phyloP scores from a whole-genome alignment of 2,329 filamentous ascomycete genomes.

The Fusarium mexicanum region DNA sequence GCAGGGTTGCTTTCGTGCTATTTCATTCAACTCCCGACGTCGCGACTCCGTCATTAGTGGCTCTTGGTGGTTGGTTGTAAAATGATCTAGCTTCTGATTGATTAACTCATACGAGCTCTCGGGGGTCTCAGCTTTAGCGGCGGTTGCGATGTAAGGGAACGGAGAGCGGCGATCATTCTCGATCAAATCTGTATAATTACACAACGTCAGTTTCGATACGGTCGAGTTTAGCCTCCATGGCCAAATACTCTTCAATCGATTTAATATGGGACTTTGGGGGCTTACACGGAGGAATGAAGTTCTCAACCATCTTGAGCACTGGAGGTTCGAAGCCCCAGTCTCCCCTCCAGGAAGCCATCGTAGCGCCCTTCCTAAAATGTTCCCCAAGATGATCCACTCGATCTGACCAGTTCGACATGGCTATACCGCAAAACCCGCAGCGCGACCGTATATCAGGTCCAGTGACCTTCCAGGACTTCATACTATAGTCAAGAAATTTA shows the following conservation, averaged over 20 bases:
- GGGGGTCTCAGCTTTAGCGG: neutral
- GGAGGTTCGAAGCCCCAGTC: neutral
- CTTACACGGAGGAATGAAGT: neutral
- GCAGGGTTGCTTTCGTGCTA: neutral
- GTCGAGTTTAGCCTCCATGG: fast-evolving
- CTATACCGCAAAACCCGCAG: neutral
- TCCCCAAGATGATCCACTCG: neutral
- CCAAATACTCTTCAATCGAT: neutral
- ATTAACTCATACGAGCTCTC: neutral
- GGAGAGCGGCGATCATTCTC: neutral
- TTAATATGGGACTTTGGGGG: fast-evolving
- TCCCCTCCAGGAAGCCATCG: neutral
- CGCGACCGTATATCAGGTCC: neutral
- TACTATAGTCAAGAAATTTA: neutral
- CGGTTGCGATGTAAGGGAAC: neutral
- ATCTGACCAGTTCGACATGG: fast-evolving
- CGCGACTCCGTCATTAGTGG: neutral
- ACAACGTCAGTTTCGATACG: neutral
- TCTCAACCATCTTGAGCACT: neutral
- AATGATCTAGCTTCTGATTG: neutral
- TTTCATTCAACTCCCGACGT: neutral
- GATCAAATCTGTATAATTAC: neutral
- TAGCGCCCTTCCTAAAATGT: neutral
- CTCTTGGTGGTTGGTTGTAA: neutral
- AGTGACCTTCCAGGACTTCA: neutral